Percentiles rank a stretch among this genome's conserved stretches.
Conservation (phyloP, 1,139 yeast genomes). For the Diutina pseudorugosa region DNA sequence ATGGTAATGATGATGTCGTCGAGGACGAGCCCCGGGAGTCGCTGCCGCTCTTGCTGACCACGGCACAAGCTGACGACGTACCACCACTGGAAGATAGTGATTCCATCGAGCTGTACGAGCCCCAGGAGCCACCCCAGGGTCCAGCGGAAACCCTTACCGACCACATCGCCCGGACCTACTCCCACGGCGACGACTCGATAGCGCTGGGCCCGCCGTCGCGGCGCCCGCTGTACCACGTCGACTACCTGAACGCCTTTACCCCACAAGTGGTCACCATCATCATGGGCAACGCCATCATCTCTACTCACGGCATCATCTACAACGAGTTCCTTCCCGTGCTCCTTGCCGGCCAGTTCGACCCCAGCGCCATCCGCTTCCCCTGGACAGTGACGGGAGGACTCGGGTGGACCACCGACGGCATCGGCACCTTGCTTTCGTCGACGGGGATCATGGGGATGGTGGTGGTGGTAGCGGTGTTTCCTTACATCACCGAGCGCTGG, state of each 20-base stretch:
- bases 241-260: constrained; percentile 10
- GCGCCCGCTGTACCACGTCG: constrained; percentile 4
- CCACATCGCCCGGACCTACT: not conserved
- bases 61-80: constrained; percentile 1
- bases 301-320: constrained; percentile 41
- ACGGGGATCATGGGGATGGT: constrained; percentile 11
- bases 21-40: not conserved
- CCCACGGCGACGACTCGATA: not conserved
- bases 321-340: constrained; percentile 51
- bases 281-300: constrained; percentile 27
- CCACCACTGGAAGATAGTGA: constrained; percentile 3
- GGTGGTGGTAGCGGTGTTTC: constrained; percentile 9
- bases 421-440: constrained; percentile 10
- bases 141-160: not conserved
- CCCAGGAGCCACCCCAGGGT: not conserved
- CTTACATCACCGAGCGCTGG: constrained; percentile 8
- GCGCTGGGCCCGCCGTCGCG: not conserved
- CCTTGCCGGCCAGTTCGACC: constrained; percentile 34
- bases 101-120: constrained; percentile 3
- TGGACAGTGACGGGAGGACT: constrained; percentile 19
- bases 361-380: constrained; percentile 23
- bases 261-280: constrained; percentile 29
- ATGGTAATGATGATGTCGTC: no score
- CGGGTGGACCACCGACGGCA: constrained; percentile 8
- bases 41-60: not conserved